Base-by-base conservation (phyloP, 805 yeast species). In the Hanseniaspora guilliermondii region DNA sequence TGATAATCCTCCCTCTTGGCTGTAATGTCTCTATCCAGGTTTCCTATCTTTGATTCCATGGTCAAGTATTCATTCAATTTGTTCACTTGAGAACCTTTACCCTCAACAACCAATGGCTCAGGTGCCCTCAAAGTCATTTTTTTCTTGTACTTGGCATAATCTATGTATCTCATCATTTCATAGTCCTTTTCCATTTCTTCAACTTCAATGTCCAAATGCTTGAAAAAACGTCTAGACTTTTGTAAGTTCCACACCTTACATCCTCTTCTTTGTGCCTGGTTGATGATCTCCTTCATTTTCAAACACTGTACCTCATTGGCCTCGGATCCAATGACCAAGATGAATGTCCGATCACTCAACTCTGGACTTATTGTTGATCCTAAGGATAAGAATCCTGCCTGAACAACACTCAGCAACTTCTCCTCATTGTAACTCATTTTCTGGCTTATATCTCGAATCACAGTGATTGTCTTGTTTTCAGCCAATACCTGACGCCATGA, bases 191-290 rank as follows among this genome's bases (percentile, higher is more conserved):
- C 64, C 52, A 66, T 36, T 19, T 64, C 57, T 21, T 66, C 64
- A n/a, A 65, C 55, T 48, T 68, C 68, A 7, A 68, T 80, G 48
- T 79, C 80, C 61, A 85, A 69, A 65, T 85, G 79, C 57, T 74
- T 76, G 65, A 88, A 73, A 62, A 89, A 89, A 50, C 96, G 71
- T 61, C 80, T 76, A 1, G 89, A 87, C 66, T 89, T 91, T 55
- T 87, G 95, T 61, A 78, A 82, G 39, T 83, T 79, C 96, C 97
- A 91, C 24, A 89, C 84, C 65, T 89, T 87, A 66, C 84, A 77
- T 57, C 78, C 79, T 52, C 74, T 75, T 48, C 71, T 73, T 33
- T 69, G 65, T 5, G 89, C 94, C 58, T 79, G 76, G 53, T 76
- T 72, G 60, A 87, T 76, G 8, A 87, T 79, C 64, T 89, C 95